phyloP scores from a whole-genome alignment of 169 alveolate species.

The Neospora caninum region DNA sequence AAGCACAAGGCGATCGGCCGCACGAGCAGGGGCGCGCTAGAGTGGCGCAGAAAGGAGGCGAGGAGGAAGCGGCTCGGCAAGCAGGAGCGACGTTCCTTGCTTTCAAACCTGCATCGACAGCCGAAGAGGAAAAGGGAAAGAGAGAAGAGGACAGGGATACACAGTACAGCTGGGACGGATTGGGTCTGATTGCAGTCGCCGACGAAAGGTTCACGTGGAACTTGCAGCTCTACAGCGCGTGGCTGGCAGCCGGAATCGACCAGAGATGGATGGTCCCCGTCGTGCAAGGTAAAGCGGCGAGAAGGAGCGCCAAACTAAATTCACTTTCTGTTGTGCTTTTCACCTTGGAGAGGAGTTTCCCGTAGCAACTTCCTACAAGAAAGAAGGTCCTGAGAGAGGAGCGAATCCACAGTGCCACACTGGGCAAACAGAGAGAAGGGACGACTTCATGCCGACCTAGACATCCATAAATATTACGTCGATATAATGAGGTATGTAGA shows the following conservation, averaged over 20 bases:
- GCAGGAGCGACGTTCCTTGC: background rate
- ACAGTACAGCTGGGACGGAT: conserved; percentile 21
- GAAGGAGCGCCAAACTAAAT: background rate
- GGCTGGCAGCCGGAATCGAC: conserved; percentile 22
- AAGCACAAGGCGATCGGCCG: background rate
- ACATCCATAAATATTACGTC: too few relatives aligned
- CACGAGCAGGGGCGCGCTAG: background rate
- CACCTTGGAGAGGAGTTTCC: background rate
- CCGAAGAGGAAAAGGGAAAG: background rate
- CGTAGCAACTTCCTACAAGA: too few relatives aligned
- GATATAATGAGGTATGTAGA: too few relatives aligned
- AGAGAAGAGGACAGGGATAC: background rate
- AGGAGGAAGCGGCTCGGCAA: background rate
- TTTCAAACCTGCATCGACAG: too few relatives aligned
- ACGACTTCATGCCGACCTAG: too few relatives aligned
- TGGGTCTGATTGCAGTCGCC: conserved; percentile 32
- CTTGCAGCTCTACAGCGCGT: background rate
- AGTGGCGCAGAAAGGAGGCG: background rate
- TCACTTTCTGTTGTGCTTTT: background rate
- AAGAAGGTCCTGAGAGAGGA: background rate
- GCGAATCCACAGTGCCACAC: background rate
- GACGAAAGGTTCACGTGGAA: conserved; percentile 64
- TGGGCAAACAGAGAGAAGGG: too few relatives aligned
- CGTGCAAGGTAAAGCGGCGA: conserved; percentile 48
- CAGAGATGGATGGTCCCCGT: conserved; percentile 60